phyloP scores from a whole-genome alignment of 2,329 filamentous ascomycete species.

The Plenodomus biglobosus region DNA sequence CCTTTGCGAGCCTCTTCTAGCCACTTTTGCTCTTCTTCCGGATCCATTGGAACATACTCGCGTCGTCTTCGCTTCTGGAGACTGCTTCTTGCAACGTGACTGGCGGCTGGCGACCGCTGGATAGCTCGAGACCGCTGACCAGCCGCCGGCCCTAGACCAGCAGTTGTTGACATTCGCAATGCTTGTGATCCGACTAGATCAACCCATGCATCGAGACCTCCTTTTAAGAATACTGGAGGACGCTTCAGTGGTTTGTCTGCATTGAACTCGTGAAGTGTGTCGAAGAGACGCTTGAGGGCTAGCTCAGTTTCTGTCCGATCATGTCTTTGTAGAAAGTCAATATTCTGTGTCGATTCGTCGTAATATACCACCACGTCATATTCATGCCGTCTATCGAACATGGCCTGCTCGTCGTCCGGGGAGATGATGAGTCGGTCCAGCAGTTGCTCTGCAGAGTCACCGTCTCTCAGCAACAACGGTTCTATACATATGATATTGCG shows the following conservation, averaged over 20 bases:
- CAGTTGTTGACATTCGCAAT: slow-evolving; percentile 59
- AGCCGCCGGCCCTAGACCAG: slow-evolving; percentile 52
- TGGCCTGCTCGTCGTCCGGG: slow-evolving; percentile 70
- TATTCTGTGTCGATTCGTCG: slow-evolving; percentile 67
- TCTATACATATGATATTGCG: slow-evolving; percentile 88
- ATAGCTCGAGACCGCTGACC: slow-evolving; percentile 52
- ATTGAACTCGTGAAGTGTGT: slow-evolving; percentile 82
- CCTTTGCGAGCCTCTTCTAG: slow-evolving; percentile 73
- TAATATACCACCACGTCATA: slow-evolving; percentile 92
- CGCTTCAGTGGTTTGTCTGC: slow-evolving; percentile 72
- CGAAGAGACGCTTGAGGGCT: slow-evolving; percentile 71
- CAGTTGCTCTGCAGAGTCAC: slow-evolving; percentile 64
- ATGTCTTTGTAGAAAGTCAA: slow-evolving; percentile 56
- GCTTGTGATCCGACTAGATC: slow-evolving; percentile 75
- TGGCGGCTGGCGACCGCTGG: slow-evolving; percentile 55
- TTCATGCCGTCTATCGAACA: slow-evolving; percentile 71
- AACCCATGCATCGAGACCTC: slow-evolving; percentile 84
- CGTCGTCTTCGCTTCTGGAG: slow-evolving; percentile 59
- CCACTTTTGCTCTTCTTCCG: slow-evolving; percentile 80
- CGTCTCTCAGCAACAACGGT: slow-evolving; percentile 71
- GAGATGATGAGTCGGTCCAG: slow-evolving; percentile 70
- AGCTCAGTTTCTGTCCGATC: slow-evolving; percentile 45
- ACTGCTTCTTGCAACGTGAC: slow-evolving; percentile 54
- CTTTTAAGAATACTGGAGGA: slow-evolving; percentile 74
- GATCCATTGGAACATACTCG: slow-evolving; percentile 70